Evolutionary conservation across 176 grass and related monocot genomes (phyloP).

Genomic region (Hsuehochloa calcarea): DNA sequence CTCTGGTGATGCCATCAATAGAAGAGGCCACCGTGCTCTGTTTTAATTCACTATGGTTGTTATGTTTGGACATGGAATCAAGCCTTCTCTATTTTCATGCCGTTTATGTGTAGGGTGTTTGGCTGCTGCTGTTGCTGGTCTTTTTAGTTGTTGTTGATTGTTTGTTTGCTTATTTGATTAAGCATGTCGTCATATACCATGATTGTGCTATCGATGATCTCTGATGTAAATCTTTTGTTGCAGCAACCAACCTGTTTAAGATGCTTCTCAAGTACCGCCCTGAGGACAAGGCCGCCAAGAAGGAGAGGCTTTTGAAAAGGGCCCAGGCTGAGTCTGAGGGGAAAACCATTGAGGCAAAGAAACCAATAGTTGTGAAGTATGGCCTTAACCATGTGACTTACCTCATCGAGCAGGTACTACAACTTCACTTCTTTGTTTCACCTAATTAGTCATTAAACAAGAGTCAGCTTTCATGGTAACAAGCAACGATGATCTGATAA

Average conservation of each 20-base stretch:
- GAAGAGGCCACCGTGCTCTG: neutral
- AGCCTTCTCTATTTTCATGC: neutral
- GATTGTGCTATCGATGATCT: no score
- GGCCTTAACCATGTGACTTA: slow-evolving; percentile 70
- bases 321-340: no score
- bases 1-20: neutral
- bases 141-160: neutral
- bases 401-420: slow-evolving; percentile 61
- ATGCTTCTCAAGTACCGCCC: slow-evolving; percentile 74
- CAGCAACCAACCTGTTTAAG: neutral
- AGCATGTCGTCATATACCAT: neutral
- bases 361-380: slow-evolving; percentile 74
- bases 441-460: neutral
- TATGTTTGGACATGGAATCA: neutral
- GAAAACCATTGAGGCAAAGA: slow-evolving; percentile 7
- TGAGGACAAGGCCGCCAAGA: slow-evolving; percentile 30
- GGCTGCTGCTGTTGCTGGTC: neutral
- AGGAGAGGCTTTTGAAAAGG: no score
- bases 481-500: neutral
- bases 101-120: neutral
- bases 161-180: neutral
- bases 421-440: neutral
- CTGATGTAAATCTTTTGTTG: no score
- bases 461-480: neutral
- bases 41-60: neutral